These are phyloP conservation scores for Astrothelium subdiscretum DNA, from an alignment of 495 filamentous ascomycete species.

Conservation along the genomic window DNA sequence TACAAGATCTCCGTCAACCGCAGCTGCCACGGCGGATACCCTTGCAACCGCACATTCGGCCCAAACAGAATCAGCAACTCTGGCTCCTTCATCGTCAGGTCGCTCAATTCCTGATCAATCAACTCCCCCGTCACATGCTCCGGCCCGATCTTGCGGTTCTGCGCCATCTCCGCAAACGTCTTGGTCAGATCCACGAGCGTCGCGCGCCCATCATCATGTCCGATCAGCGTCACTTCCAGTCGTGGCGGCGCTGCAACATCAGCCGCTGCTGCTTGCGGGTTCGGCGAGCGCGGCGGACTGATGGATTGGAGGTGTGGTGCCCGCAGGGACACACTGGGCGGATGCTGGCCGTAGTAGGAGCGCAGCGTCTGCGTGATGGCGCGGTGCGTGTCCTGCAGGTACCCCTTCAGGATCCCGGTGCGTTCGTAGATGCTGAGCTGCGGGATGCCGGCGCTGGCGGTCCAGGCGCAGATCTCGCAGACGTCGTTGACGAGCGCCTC, in stretches of 20 bases:
- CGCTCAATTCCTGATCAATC: constrained; percentile 77
- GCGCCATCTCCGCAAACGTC: constrained; percentile 87
- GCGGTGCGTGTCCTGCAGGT: constrained; percentile 64
- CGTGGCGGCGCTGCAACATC: constrained; percentile 29
- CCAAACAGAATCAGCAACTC: constrained; percentile 83
- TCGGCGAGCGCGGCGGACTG: constrained; percentile 25
- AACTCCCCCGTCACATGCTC: constrained; percentile 73
- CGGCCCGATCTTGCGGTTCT: constrained; percentile 67
- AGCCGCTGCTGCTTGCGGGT: constrained; percentile 15
- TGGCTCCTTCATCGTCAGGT: constrained; percentile 66
- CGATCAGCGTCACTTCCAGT: constrained; percentile 75
- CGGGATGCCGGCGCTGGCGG: constrained; percentile 72
- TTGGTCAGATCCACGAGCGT: constrained; percentile 92
- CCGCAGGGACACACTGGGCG: constrained; percentile 55
- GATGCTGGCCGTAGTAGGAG: constrained; percentile 78
- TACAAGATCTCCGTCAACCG: constrained; percentile 84
- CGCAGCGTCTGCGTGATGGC: constrained; percentile 62
- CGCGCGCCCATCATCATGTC: constrained; percentile 77
- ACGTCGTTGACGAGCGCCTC: constrained; percentile 81
- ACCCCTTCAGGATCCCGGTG: constrained; percentile 76
- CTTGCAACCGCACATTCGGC: constrained; percentile 65
- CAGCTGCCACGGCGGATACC: constrained; percentile 95
- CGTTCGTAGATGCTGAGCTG: constrained; percentile 82
- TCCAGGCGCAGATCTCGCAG: constrained; percentile 85
- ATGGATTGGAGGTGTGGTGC: constrained; percentile 62